Base-by-base conservation (phyloP, 2,329 filamentous ascomycete genomes). In the Apiospora sp. region DNA sequence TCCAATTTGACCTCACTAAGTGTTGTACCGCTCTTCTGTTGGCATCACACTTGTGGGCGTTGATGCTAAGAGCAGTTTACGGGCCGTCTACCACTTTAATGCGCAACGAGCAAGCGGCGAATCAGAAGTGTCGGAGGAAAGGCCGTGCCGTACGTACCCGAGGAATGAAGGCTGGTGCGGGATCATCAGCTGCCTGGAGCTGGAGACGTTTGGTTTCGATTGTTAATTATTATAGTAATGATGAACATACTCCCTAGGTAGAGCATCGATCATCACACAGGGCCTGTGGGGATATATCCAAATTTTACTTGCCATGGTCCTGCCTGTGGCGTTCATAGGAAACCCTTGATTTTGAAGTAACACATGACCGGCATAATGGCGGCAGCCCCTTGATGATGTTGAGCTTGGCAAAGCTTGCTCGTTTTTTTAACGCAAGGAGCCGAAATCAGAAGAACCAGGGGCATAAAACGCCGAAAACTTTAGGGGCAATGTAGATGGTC, bases 171-270 rank as follows among this genome's bases (percentile, higher is more conserved):
- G 54, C 16, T 19, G 16, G 19, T 8, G 54, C 54, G 30, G 54
- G 30, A 61, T 61, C 22, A 61, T 37, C 14, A 61, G 54, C 30
- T 61, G 30, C 34, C 54, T 61, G 27, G 34, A 22, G 30, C 54
- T 61, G 27, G 19, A 37, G 30, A 8, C 19, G 54, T 61, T 61
- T 61, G 30, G 54, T 61, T 61, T 61, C 54, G 54, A 30, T 61
- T 22, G 54, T 37, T 61, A 58, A 5, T 37, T 3, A 37, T 10
- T 30, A 30, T 30, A 30, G 27, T 4, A 30, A n/a, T 22, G 22
- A 22, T 34, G 34, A 37, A 37, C 54, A 34, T 58, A 6, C 6
- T 22, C 14, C 30, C n/a, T n/a, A n/a, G 30, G 22, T n/a, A n/a
- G 16, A 13, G 24, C 22, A n/a, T 37, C 1, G 6, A 19, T 27